phyloP scores from a whole-genome alignment of 345 rosid species.

The Citrus mangshanensis region DNA sequence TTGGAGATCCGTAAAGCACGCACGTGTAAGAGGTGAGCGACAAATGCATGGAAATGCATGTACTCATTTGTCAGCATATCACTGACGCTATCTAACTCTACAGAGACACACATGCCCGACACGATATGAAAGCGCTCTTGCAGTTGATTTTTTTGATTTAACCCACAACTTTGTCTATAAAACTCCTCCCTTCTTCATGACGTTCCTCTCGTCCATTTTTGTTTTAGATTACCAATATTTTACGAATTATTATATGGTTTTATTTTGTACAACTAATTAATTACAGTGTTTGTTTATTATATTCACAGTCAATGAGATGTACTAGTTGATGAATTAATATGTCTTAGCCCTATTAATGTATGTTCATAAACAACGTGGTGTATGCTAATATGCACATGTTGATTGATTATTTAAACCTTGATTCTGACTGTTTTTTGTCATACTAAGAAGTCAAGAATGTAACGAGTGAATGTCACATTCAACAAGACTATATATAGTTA shows the following conservation, averaged over 20 bases:
- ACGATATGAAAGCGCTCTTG: constrained; percentile 10
- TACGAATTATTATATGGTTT: not conserved
- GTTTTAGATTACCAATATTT: not conserved
- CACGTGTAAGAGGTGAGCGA: constrained; percentile 29
- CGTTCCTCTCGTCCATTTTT: not conserved
- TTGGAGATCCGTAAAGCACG: not conserved
- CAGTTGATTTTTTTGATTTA: constrained; percentile 18
- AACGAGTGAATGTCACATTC: not conserved
- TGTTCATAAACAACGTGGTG: not conserved
- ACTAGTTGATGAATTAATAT: not conserved
- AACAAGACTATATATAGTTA: not conserved
- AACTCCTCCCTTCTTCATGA: too few relatives aligned
- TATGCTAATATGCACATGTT: constrained; percentile 4
- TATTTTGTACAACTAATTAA: not conserved
- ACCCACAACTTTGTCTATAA: constrained; percentile 38
- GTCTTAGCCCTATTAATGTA: not conserved
- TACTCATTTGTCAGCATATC: constrained; percentile 28
- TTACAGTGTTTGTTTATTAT: not conserved
- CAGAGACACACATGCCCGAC: constrained; percentile 40
- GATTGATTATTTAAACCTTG: not conserved
- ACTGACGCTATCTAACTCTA: constrained; percentile 19
- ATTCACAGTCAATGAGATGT: not conserved
- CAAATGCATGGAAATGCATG: constrained; percentile 58
- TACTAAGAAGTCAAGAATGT: not conserved
- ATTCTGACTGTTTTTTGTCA: not conserved